These are phyloP conservation scores for Medicago arabica DNA, from an alignment of 306 rosid genomes.

Conservation along the genomic window DNA sequence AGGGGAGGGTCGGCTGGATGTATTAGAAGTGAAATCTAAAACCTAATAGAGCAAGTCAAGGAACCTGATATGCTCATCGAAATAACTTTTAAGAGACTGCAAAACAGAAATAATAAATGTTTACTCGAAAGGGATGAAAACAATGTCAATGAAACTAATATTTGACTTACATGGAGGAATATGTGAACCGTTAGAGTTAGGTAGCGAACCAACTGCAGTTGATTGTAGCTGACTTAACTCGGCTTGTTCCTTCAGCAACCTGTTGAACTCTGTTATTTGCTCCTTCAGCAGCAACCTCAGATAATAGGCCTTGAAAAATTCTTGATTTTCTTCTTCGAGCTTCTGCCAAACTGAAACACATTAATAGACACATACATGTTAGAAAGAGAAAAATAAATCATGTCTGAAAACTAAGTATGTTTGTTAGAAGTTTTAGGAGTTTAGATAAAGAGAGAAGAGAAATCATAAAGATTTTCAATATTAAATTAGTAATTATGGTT, in stretches of 20 bases:
- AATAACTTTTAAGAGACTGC: constrained; percentile 4
- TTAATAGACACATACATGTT: not conserved
- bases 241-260: constrained; percentile 72
- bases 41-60: constrained; percentile 7
- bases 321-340: constrained; percentile 83
- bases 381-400: constrained; percentile 8
- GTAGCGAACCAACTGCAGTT: constrained; percentile 56
- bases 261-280: constrained; percentile 72
- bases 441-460: not conserved
- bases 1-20: not conserved
- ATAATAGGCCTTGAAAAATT: constrained; percentile 72
- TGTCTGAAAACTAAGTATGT: not conserved
- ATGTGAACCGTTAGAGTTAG: constrained; percentile 72
- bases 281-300: constrained; percentile 64
- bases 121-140: constrained; percentile 3
- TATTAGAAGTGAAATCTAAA: not conserved
- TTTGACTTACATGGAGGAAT: constrained; percentile 57
- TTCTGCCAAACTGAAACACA: constrained; percentile 77
- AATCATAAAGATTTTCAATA: not conserved
- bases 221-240: constrained; percentile 61
- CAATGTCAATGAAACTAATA: constrained; percentile 13
- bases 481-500: not conserved
- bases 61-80: not conserved
- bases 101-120: constrained; percentile 12
- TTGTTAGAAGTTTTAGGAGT: constrained; percentile 1